These are phyloP conservation scores for Hirsutella rhossiliensis DNA, from an alignment of 2,329 filamentous ascomycete genomes.

Conservation along the genomic window DNA sequence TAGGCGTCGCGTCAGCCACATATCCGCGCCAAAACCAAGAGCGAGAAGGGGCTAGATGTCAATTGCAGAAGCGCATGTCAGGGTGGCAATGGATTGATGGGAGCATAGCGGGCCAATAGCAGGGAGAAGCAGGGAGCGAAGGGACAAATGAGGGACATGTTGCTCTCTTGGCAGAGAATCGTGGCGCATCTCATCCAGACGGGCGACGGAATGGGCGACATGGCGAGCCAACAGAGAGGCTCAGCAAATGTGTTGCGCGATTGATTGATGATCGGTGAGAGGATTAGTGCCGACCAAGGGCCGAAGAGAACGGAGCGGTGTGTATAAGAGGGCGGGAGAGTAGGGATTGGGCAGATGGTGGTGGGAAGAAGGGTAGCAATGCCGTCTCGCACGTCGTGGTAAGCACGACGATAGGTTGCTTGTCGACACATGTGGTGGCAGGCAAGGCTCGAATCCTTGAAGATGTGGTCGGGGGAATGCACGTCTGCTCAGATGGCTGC, in stretches of 20 bases:
- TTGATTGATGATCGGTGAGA: not conserved
- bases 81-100: not conserved
- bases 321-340: not conserved
- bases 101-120: not conserved
- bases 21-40: constrained; percentile 14
- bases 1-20: constrained; percentile 22
- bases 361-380: not conserved
- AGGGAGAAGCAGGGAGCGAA: not conserved
- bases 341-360: not conserved
- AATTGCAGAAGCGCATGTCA: not conserved
- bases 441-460: not conserved
- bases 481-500: constrained; percentile 1
- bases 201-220: not conserved
- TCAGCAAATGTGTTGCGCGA: not conserved
- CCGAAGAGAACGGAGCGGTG: not conserved
- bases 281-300: not conserved
- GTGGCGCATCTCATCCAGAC: not conserved
- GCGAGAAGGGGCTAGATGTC: not conserved
- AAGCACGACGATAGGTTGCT: not conserved
- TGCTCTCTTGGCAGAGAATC: not conserved
- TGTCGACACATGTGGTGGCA: constrained; percentile 1
- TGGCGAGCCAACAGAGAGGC: not conserved
- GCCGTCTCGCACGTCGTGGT: not conserved
- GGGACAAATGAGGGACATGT: not conserved
- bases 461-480: constrained; percentile 1